A percentile compares a stretch with the other conserved stretches of the same genome.
phyloP scores from a whole-genome alignment of 306 rosid genomes.

The Mimosa bimucronata region DNA sequence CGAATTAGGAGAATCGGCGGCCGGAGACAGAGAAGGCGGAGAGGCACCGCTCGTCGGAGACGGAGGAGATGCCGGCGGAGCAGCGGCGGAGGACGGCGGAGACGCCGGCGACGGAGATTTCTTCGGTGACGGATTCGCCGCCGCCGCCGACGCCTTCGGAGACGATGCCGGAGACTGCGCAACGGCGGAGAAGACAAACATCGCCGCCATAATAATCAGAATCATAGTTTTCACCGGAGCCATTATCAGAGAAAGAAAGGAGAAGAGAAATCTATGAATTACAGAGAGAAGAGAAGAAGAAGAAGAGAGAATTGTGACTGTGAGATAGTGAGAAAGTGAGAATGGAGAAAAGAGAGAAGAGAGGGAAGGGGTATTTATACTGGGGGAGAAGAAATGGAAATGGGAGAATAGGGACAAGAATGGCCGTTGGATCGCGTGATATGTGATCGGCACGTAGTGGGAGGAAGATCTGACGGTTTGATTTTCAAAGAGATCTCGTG shows the following conservation, averaged over 20 bases:
- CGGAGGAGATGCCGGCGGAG: constrained; percentile 7
- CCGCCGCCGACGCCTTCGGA: constrained; percentile 14
- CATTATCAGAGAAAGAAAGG: constrained; percentile 16
- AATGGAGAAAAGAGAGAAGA: neutral
- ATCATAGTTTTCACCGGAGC: constrained; percentile 6
- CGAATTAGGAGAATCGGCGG: constrained; percentile 34
- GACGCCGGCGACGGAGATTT: neutral
- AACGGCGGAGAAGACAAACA: constrained; percentile 25
- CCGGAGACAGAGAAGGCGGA: constrained; percentile 38
- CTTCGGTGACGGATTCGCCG: neutral
- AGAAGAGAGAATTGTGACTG: neutral
- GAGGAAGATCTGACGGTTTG: constrained; percentile 29
- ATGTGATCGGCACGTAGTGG: neutral
- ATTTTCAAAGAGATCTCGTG: neutral
- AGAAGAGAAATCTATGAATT: neutral
- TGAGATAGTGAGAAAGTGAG: neutral
- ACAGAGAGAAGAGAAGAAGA: neutral
- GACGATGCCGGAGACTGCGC: constrained; percentile 43
- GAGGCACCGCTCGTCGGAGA: neutral
- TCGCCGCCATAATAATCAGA: constrained; percentile 27
- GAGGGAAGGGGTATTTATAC: constrained; percentile 31
- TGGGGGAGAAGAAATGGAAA: neutral
- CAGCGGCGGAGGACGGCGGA: neutral
- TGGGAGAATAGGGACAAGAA: neutral
- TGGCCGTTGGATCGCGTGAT: constrained; percentile 21